Conservation (phyloP, 176 grass and related monocot genomes). For the Secale cereale region DNA sequence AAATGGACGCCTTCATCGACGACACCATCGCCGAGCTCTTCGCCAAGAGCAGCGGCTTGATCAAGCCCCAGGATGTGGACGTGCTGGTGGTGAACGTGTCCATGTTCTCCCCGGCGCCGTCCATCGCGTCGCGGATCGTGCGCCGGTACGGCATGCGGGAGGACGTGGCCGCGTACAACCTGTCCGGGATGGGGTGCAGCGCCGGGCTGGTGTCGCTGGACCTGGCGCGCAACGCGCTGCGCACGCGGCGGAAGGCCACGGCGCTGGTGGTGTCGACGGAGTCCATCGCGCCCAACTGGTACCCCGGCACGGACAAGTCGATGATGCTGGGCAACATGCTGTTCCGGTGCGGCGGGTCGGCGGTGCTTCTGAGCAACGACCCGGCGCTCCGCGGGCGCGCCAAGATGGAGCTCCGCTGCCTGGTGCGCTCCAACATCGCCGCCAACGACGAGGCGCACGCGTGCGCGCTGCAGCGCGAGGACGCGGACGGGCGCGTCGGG, state of each 20-base stretch:
- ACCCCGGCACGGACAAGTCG: constrained; percentile 44
- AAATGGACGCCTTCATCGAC: constrained; percentile 51
- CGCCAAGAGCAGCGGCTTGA: background rate
- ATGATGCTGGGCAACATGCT: constrained; percentile 49
- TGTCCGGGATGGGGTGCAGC: background rate
- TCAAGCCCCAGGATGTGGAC: background rate
- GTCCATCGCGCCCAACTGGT: constrained; percentile 54
- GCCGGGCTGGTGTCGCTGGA: background rate
- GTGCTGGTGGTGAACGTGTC: background rate
- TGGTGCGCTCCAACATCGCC: background rate
- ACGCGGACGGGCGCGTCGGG: background rate
- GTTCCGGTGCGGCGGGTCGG: background rate
- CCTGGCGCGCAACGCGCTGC: background rate
- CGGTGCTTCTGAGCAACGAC: background rate
- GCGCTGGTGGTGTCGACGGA: constrained; percentile 48
- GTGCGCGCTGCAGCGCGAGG: background rate
- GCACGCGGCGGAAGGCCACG: background rate
- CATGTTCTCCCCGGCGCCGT: background rate
- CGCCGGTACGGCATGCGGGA: constrained; percentile 8
- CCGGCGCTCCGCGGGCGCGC: background rate
- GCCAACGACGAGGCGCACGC: background rate
- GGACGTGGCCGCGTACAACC: background rate
- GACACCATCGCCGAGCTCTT: background rate
- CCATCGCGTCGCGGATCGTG: background rate
- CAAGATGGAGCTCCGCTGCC: background rate